Evolutionary conservation across 1,139 yeast genomes (phyloP), one percentile per base, ranked within the genome.

Genomic region (Suhomyces coccinellae): DNA sequence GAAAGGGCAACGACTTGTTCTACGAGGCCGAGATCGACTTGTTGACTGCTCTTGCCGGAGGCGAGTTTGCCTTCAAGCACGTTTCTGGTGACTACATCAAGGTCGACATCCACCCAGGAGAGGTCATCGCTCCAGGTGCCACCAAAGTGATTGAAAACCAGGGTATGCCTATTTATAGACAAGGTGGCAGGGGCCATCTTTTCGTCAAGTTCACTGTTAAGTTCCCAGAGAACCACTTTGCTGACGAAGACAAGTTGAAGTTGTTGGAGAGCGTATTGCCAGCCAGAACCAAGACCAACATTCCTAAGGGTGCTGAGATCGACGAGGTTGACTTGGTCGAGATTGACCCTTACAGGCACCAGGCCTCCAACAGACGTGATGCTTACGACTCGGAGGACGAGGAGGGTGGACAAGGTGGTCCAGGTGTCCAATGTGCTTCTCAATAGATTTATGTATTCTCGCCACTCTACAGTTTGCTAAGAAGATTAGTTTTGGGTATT

Each of bases 11-110:
- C 63, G 97, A 93, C 65, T 82, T 93, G 62, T 78, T 78, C 67
- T 85, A 85, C 67, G 90, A 87, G 62, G 87, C 88, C 54, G 93
- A 90, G 73, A 75, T 95, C 59, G 98, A 93, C 65, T 79, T 93
- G 60, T 77, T 91, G 62, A 90, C 98, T 30, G 97, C 99, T 32
- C 79, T 93, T 58, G 95, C 97, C 38, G 99, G 99, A 65, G 99
- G 99, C 57, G 85, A 85, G 51, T 77, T 93, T 63, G 84, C 87
- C 28, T 76, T 95, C 65, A 80, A 89, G 73, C 97, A 93, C 61
- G 81, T 86, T 45, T 85, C 89, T 51, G 95, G 95, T 54, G 97
- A 90, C 58, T 89, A 82, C 77, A 74, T 93, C 62, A 88, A 90
- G 78, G 81, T 90, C 47, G 75, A 79, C 40, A 82, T 91, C 54